Conservation (phyloP, 805 yeast genomes). For the Grigorovia humatica region DNA sequence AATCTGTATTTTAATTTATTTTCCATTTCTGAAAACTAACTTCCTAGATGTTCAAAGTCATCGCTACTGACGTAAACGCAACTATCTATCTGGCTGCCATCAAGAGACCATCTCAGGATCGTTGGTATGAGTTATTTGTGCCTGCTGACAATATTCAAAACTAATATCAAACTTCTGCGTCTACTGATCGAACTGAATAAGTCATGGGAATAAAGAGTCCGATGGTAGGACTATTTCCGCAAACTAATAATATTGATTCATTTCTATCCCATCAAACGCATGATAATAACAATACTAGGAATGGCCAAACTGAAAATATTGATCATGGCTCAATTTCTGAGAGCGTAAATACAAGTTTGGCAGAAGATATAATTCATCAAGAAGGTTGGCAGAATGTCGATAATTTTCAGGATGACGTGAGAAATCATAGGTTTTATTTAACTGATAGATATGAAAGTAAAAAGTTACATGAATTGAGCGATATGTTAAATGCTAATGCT, state of each 20-base stretch:
- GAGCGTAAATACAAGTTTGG: conserved; percentile 8
- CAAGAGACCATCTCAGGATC: too few species aligned
- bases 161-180: too few species aligned
- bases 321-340: conserved; percentile 1
- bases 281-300: background rate
- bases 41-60: too few species aligned
- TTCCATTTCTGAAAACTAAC: too few species aligned
- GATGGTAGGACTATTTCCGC: conserved; percentile 14
- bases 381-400: conserved; percentile 11
- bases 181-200: too few species aligned
- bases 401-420: conserved; percentile 11
- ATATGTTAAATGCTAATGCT: conserved; percentile 1
- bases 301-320: background rate
- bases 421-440: conserved; percentile 17
- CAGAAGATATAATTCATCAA: conserved; percentile 10
- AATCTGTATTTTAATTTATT: too few species aligned
- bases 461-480: background rate
- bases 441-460: conserved; percentile 12
- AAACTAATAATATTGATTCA: conserved; percentile 9
- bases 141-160: too few species aligned
- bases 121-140: too few species aligned
- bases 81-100: too few species aligned
- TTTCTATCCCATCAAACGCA: background rate
- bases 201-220: background rate
- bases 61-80: too few species aligned